These are phyloP conservation scores for Choanephora cucurbitarum DNA, from an alignment of 371 early-diverging fungal species.

Conservation along the genomic window DNA sequence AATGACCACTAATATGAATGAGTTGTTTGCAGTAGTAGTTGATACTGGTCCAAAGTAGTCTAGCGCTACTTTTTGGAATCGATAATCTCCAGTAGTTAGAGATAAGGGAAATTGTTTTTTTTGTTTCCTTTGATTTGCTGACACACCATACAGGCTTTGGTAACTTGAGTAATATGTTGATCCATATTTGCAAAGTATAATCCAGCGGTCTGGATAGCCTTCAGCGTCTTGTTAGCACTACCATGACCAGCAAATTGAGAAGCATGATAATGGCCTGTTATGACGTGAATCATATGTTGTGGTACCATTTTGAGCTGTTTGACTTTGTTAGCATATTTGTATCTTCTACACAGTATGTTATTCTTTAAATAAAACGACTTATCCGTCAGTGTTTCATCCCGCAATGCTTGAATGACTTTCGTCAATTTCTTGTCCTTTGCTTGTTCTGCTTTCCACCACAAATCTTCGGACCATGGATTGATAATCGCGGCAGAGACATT, in stretches of 20 bases:
- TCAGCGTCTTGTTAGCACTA: not conserved
- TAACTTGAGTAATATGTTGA: not conserved
- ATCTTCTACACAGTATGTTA: no score
- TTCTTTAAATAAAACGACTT: no score
- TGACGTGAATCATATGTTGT: no score
- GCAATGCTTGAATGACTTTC: not conserved
- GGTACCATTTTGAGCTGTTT: no score
- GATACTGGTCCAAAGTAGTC: constrained; percentile 1
- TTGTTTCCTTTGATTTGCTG: constrained; percentile 4
- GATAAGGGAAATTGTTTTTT: not conserved
- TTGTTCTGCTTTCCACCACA: not conserved
- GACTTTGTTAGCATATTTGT: no score
- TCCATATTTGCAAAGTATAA: not conserved
- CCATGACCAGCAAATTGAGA: no score
- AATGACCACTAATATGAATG: not conserved
- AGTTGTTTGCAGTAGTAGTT: not conserved
- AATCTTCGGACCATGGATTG: not conserved
- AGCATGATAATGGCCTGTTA: no score
- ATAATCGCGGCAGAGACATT: no score
- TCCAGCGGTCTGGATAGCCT: not conserved
- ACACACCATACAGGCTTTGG: not conserved
- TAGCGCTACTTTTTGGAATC: not conserved
- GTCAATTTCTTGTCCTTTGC: not conserved
- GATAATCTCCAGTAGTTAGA: not conserved
- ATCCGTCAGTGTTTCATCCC: not conserved